Base-by-base conservation (phyloP, 176 grass and related monocot genomes). In the Musa schizocarpa region DNA sequence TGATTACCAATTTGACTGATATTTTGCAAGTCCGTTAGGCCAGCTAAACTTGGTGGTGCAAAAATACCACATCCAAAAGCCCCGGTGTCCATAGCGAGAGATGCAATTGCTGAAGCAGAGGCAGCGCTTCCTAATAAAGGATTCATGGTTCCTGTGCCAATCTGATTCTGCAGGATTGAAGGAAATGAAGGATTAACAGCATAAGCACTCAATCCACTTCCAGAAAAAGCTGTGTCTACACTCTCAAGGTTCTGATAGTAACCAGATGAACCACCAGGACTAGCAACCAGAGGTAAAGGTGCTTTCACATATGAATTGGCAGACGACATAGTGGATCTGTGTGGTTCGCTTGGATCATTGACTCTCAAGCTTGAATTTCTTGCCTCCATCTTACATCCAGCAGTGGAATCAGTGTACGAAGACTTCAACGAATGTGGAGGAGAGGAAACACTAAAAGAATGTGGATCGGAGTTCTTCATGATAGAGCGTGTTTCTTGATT, bases 231-330 rank as follows among this genome's bases (percentile, higher is more conserved):
- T 20, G 83, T 43, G 79, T 90, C 89, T 71, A 81, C 49, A 73
- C 29, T 53, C 1, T 90, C 93, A 81, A 79, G 54, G 79, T 85
- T 96, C 68, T 92, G 89, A 81, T 90, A 85, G 68, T 87, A 89
- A 73, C 78, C 82, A 80, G 87, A 83, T 79, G 93, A 88, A 73
- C 87, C 79, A 79, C 85, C 92, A 55, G 86, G 77, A n/a, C 84
- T 85, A 64, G 79, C 80, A 86, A 76, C 86, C 56, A 84, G 82
- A 83, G 86, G 80, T 71, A 81, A 73, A 85, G 86, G 84, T 2
- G 86, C 85, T 51, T 92, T 92, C 65, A 92, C 86, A 76, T 89
- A 89, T 68, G 86, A 85, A 69, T 69, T 74, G 69, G 79, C 21
- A 76, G 88, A 69, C 57, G 81, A 50, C 27, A 22, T 63, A 69